Conservation (phyloP, 768 basidiomycete genomes). For the Lyophyllum atratum region DNA sequence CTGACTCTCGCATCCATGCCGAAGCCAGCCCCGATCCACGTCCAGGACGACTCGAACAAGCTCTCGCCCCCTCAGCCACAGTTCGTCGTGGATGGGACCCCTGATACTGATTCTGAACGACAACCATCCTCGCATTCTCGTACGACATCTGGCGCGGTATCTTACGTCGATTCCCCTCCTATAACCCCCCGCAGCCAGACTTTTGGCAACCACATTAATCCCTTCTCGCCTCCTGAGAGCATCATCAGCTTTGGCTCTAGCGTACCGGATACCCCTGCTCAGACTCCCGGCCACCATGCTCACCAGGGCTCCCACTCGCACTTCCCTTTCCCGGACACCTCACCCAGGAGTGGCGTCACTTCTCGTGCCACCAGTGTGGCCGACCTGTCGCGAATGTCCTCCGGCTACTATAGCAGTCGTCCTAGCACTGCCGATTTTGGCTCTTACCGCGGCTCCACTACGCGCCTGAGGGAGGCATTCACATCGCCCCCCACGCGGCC, state of each 20-base stretch:
- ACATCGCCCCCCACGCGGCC: constrained; percentile 61
- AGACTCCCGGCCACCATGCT: constrained; percentile 23
- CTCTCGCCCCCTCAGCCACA: constrained; percentile 34
- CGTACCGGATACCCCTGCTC: constrained; percentile 28
- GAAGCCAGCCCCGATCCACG: constrained; percentile 19
- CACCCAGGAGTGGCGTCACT: constrained; percentile 36
- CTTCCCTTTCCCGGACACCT: constrained; percentile 36
- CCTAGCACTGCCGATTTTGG: constrained; percentile 29
- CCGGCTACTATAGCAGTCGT: constrained; percentile 40
- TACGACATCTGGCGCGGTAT: constrained; percentile 31
- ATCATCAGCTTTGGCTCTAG: constrained; percentile 44
- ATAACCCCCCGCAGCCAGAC: constrained; percentile 41
- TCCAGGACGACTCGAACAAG: constrained; percentile 26
- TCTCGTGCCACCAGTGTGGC: constrained; percentile 42
- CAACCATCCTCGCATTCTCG: constrained; percentile 32
- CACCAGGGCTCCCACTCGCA: constrained; percentile 19
- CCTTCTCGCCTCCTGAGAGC: constrained; percentile 56
- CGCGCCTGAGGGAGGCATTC: constrained; percentile 55
- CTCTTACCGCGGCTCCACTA: constrained; percentile 36
- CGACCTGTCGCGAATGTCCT: constrained; percentile 43
- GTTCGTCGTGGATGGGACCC: constrained; percentile 28
- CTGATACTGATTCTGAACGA: constrained; percentile 31
- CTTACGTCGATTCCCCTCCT: constrained; percentile 38
- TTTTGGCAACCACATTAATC: constrained; percentile 38
- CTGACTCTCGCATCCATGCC: constrained; percentile 14